Conservation (phyloP, 139 green algal genomes). For the Chlamydomonas applanata region DNA sequence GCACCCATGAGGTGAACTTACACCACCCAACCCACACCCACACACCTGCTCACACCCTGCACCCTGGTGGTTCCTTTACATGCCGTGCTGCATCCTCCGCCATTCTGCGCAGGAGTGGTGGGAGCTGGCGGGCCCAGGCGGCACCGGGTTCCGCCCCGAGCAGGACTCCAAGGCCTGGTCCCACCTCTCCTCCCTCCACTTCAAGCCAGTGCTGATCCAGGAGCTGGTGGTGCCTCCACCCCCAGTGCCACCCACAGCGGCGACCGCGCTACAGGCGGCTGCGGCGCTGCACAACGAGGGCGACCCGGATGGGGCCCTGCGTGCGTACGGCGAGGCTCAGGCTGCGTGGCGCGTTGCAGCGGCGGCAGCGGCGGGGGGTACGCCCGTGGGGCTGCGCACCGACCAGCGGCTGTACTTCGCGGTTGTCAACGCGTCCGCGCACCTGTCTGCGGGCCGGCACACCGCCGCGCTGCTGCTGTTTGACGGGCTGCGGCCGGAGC, state of each 20-base stretch:
- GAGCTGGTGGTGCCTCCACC: constrained; percentile 45
- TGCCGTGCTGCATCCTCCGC: no score
- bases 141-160: not conserved
- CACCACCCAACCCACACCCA: no score
- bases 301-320: constrained; percentile 23
- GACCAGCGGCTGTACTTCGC: constrained; percentile 37
- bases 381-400: constrained; percentile 8
- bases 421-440: constrained; percentile 24
- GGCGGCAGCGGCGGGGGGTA: not conserved
- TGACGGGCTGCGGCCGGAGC: constrained; percentile 3
- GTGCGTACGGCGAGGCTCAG: constrained; percentile 14
- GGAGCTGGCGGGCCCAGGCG: constrained; percentile 17
- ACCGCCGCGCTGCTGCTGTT: constrained; percentile 18
- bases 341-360: constrained; percentile 11
- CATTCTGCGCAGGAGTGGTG: constrained; percentile 35
- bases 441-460: constrained; percentile 35
- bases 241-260: constrained; percentile 31
- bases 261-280: constrained; percentile 16
- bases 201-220: constrained; percentile 48
- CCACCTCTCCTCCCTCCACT: constrained; percentile 35
- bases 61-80: no score
- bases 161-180: constrained; percentile 17
- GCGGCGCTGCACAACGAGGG: constrained; percentile 35
- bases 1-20: no score
- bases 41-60: no score